Base-by-base conservation (phyloP, 139 green algal genomes). In the Tetradesmus lagerheimii region DNA sequence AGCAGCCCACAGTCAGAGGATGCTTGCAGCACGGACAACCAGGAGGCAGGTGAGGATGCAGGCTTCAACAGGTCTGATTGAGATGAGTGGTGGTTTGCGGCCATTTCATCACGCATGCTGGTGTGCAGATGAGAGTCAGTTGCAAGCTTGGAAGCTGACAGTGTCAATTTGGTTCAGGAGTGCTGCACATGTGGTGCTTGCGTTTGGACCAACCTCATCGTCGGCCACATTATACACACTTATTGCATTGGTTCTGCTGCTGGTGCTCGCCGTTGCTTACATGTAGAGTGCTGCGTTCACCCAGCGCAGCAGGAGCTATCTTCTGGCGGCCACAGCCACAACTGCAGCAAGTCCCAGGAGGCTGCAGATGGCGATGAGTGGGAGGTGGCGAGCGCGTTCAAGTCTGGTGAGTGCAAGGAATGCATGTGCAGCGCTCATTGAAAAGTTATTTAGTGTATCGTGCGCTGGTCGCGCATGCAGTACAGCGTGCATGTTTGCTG, bases 381-480 rank as follows among this genome's bases (percentile, higher is more conserved):
- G 34, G 88, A 82, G 18, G 79, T 86, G 39, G 79, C 64, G 6
- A 89, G 88, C 23, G 77, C 57, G 8, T n/a, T 71, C n/a, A 88
- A 83, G 80, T 27, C 78, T n/a, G 50, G 37, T 86, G 34, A 18
- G 29, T 45, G n/a, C n/a, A 14, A 41, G n/a, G 35, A 12, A 8
- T 45, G 38, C 35, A 45, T 34, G 34, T 34, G 66, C 25, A 37
- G 29, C 66, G 35, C 4, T 14, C 27, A 34, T 14, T 37, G 25
- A 8, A 35, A 5, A 11, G 15, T 34, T n/a, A n/a, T n/a, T 2
- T 31, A 37, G 66, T 34, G 66, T 12, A 76, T 16, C 11, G 29
- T 71, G 57, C 57, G 57, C 57, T 12, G 45, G 45, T 12, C 14
- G 45, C 14, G 45, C 45, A 12, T 57, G n/a, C n/a, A n/a, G n/a